Evolutionary conservation across 1,284 basidiomycete species (phyloP), one percentile per base, ranked within the genome.

Genomic region (Irpex sp.): DNA sequence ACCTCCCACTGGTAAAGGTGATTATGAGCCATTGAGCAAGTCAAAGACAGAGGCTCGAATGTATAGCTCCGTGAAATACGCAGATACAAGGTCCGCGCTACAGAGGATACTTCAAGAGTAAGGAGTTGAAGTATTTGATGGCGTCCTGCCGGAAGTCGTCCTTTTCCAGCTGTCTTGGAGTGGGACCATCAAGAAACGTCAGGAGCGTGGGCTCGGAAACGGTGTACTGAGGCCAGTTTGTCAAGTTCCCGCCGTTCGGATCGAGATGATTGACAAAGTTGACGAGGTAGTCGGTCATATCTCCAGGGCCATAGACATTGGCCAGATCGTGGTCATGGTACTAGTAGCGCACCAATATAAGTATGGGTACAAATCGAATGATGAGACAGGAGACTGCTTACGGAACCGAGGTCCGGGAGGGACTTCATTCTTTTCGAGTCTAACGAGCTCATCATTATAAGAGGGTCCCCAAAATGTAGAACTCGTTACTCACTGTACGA

Each of bases 371-470:
- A 35, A 11, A 53, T 15, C 13, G 1, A 3, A n/a, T 31, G 1
- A 54, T 5, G 13, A n/a, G n/a, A n/a, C n/a, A 47, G 2, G 8
- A 26, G 21, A 15, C 5, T 5, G 69, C 77, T 68, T 57, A 81
- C 81, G 7, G 83, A 76, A 49, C 83, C 83, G 8, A 84, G 69
- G 21, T 72, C 64, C 19, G 81, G 79, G 1, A 79, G 47, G 0
- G 33, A 43, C 67, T 84, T 83, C 37, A 78, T 66, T 7, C 81
- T 76, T 68, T 83, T 81, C 70, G 67, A 79, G 80, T 82, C n/a
- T 46, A 4, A 15, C 11, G 5, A n/a, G 39, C 1, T 15, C 13
- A 11, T 31, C 1, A 19, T 19, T 21, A 35, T 53, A 31, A 33
- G 31, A 33, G 17, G 19, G 2, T 7, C 7, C 15, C 5, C 8